phyloP scores from a whole-genome alignment of 441 rosid genomes.

The Arabidopsis hybrid region DNA sequence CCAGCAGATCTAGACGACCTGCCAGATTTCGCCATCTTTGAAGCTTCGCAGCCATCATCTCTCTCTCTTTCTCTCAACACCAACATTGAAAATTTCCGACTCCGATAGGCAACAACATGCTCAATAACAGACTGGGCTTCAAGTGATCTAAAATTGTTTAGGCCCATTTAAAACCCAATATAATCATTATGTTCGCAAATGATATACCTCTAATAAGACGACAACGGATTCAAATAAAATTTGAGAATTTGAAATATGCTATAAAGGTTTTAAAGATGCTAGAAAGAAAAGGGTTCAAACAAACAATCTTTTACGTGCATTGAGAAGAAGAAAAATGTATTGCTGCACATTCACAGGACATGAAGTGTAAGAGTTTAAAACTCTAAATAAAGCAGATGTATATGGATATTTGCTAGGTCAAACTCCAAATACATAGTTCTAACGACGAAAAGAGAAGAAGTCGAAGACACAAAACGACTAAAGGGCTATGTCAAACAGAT shows the following conservation, averaged over 20 bases:
- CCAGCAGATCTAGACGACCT: conserved; percentile 5
- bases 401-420: background rate
- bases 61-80: conserved; percentile 17
- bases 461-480: background rate
- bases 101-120: background rate
- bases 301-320: background rate
- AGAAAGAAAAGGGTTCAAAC: background rate
- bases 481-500: background rate
- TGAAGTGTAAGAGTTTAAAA: background rate
- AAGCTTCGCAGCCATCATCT: conserved; percentile 47
- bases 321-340: background rate
- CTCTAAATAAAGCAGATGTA: background rate
- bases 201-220: background rate
- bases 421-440: background rate
- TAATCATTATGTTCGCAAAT: background rate
- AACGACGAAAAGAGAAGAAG: background rate
- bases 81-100: background rate
- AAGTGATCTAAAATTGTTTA: background rate
- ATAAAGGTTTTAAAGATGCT: background rate
- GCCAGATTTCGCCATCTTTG: conserved; percentile 55
- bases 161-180: background rate
- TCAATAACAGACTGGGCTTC: background rate
- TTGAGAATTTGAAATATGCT: background rate
- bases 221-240: background rate
- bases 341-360: background rate